Conservation (phyloP, 306 rosid species). For the cucumber (Cucumis sativus) region DNA sequence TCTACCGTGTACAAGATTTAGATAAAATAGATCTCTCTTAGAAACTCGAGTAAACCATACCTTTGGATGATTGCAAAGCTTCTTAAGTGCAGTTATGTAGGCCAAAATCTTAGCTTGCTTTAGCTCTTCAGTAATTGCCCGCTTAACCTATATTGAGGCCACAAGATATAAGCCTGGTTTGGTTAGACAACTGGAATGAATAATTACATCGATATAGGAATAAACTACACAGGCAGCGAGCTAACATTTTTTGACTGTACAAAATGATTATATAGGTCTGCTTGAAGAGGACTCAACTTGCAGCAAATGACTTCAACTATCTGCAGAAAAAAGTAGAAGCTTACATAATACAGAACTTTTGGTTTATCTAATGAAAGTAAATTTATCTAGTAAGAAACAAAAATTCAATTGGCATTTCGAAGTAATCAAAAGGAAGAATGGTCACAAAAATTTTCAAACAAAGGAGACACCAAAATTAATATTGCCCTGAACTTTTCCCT, state of each 20-base stretch:
- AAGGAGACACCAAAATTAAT: background rate
- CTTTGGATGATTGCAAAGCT: conserved; percentile 98
- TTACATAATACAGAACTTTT: background rate
- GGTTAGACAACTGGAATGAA: conserved; percentile 1
- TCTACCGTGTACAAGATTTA: background rate
- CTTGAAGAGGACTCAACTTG: conserved; percentile 88
- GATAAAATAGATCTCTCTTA: background rate
- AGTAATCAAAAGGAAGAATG: background rate
- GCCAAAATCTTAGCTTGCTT: conserved; percentile 92
- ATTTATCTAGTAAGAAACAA: background rate
- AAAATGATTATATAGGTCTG: conserved; percentile 79
- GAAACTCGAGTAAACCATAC: conserved; percentile 18
- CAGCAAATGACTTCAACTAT: conserved; percentile 95
- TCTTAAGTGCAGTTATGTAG: conserved; percentile 82
- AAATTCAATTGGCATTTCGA: background rate
- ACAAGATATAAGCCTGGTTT: conserved; percentile 10
- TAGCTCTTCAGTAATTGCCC: conserved; percentile 58
- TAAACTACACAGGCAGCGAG: conserved; percentile 15
- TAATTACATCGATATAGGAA: background rate
- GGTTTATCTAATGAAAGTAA: background rate
- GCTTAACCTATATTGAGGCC: conserved; percentile 49
- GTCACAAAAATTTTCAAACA: background rate
- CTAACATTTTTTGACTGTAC: conserved; percentile 81
- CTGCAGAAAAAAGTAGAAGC: conserved; percentile 27
- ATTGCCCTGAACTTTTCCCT: background rate